Evolutionary conservation across 106 monocot species (phyloP), one percentile per base, ranked within the genome.

Genomic region (Dendrobium nobile): DNA sequence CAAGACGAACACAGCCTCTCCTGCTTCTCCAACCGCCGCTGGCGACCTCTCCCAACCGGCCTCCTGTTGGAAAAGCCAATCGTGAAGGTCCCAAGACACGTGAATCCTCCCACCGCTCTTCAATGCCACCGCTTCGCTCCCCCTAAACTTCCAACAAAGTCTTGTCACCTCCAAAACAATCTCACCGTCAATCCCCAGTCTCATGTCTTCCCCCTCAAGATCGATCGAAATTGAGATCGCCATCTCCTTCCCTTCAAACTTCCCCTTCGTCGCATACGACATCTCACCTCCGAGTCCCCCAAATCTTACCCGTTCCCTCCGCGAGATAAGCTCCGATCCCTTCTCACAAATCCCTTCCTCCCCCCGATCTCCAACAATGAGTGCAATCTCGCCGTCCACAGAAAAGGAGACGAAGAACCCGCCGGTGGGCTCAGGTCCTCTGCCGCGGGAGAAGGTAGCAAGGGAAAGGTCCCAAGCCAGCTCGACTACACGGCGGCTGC

Each of bases 1-100:
- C 41, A 76, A 51, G 4, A 76, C 76, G 76, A 76, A 76, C 10
- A 76, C 76, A 41, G 76, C 76, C 26, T 76, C 76, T 13, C 76
- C 76, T 10, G 45, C 48, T 11, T 48, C 26, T 2, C 47, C 45
- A 0, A 44, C 7, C 47, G 48, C 47, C 9, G 76, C 22, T 13
- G 76, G 48, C 24, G 45, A 24, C 26, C 76, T 11, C 27, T 15
- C 48, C 48, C 26, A 7, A 13, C 45, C 42, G 45, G 3, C 42
- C n/a, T 75, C 26, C 76, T 2, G 28, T 16, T 58, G 15, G 58
- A 78, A 78, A 59, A 78, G 9, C 78, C 78, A 78, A 9, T 41
- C 56, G 48, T 78, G 58, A 20, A 78, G 56, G 55, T 78, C 78
- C 78, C 78, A 78, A 4, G 54, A 18, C 58, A 58, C 78, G 41